Conservation (phyloP, 768 basidiomycete species). For the Russula emetica region DNA sequence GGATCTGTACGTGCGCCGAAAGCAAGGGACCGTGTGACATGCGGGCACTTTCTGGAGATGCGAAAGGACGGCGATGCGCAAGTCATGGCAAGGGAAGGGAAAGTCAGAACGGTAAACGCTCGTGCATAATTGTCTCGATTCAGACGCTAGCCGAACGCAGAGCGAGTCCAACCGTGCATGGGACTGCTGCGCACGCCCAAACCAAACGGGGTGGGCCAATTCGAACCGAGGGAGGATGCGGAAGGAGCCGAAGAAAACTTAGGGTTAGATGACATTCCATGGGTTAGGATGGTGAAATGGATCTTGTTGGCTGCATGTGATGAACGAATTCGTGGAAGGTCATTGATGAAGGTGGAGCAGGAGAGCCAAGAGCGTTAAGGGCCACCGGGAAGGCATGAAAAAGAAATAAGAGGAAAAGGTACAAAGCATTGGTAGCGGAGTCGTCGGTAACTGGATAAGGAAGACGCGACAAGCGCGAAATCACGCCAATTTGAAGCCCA, state of each 20-base stretch:
- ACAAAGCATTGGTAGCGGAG: slow-evolving; percentile 4
- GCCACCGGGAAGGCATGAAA: slow-evolving; percentile 17
- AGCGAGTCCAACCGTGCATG: not conserved
- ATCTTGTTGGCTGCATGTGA: slow-evolving; percentile 22
- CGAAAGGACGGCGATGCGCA: slow-evolving; percentile 1
- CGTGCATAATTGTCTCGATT: slow-evolving; percentile 7
- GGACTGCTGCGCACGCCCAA: not conserved
- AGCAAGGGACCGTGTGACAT: slow-evolving; percentile 1
- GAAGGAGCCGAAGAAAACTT: not conserved
- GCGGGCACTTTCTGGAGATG: slow-evolving; percentile 9
- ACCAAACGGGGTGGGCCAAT: not conserved
- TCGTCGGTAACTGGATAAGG: slow-evolving; percentile 3
- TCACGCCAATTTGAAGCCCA: not conserved
- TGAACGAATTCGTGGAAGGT: slow-evolving; percentile 13
- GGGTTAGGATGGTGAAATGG: slow-evolving; percentile 17
- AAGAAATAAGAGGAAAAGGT: not conserved
- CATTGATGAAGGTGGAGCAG: slow-evolving; percentile 4
- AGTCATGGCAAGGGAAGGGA: slow-evolving; percentile 24
- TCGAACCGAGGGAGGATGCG: not conserved
- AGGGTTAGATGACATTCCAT: slow-evolving; percentile 23
- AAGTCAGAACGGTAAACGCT: not conserved
- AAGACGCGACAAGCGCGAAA: not conserved
- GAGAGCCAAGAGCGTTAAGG: slow-evolving; percentile 21
- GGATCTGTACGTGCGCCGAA: slow-evolving; percentile 13
- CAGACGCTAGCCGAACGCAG: slow-evolving; percentile 8